Base-by-base conservation (phyloP, 2,329 filamentous ascomycete species). In the Alternaria burnsii region DNA sequence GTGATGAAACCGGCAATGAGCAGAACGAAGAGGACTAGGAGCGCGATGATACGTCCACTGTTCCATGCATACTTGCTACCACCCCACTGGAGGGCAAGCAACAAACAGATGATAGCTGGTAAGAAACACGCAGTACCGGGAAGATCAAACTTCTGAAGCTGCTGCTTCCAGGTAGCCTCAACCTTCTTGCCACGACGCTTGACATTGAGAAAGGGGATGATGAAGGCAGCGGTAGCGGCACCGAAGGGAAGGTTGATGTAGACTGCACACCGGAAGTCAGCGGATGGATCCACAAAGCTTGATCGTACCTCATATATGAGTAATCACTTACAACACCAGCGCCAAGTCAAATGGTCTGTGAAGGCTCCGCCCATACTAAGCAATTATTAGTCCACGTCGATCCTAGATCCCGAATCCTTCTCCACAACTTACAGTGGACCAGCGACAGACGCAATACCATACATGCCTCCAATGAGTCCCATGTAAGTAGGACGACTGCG, bases 51-150 rank as follows among this genome's bases (percentile, higher is more conserved):
- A 41, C 78, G 76, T 24, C 73, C 80, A 61, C 74, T 78, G 11
- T 69, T 70, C 82, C 82, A 85, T 2, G 66, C 68, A 62, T 83
- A 84, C 67, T 79, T 82, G 68, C 77, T 79, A 32, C 82, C 83
- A 54, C 81, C 83, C 82, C 82, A 85, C 56, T 84, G 82, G 6
- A 85, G 76, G 41, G 83, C 83, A 34, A 85, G 78, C 10, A 85
- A 73, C 38, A 84, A 70, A 67, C 80, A 84, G 57, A 85, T 76
- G 61, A 84, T 80, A 62, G 79, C 80, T 1, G 81, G 82, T 30
- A 84, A 63, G 66, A 84, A 78, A 26, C 81, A 52, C 16, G 76
- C 62, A 3, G 78, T 82, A 10, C 82, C 83, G 38, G 76, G 69
- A n/a, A 83, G 70, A 66, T 85, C 83, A 63, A 85, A 82, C 61